Evolutionary conservation across 73 alveolate genomes (phyloP).

Genomic region (Paramecium pentaurelia): DNA sequence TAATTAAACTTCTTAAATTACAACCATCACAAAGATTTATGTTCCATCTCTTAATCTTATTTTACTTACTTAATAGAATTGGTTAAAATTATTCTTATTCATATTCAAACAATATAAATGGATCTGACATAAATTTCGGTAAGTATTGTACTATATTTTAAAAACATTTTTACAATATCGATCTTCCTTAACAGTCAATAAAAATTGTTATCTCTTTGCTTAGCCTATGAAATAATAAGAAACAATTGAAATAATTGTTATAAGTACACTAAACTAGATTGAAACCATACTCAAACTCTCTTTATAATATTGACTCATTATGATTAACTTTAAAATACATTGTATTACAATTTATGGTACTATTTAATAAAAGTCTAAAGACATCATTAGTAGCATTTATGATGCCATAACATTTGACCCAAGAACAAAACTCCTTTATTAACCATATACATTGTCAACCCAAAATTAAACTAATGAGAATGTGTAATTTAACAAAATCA

Average conservation of each 20-base stretch:
- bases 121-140: background rate
- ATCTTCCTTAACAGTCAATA: background rate
- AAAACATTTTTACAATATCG: background rate
- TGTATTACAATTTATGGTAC: background rate
- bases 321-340: background rate
- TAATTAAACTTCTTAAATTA: background rate
- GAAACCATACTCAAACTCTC: background rate
- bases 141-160: background rate
- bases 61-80: background rate
- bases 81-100: background rate
- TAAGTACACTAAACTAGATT: background rate
- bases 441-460: background rate
- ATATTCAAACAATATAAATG: background rate
- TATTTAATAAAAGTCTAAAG: background rate
- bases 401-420: background rate
- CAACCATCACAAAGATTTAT: background rate
- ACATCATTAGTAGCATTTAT: background rate
- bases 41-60: background rate
- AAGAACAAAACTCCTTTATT: background rate
- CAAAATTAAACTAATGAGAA: background rate
- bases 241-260: background rate
- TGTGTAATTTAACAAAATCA: background rate
- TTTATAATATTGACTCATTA: background rate
- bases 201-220: background rate
- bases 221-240: background rate